Percentiles rank a stretch among this genome's conserved stretches.
These are phyloP conservation scores for Kregervanrija delftensis DNA, from an alignment of 805 yeast genomes.

Conservation along the genomic window DNA sequence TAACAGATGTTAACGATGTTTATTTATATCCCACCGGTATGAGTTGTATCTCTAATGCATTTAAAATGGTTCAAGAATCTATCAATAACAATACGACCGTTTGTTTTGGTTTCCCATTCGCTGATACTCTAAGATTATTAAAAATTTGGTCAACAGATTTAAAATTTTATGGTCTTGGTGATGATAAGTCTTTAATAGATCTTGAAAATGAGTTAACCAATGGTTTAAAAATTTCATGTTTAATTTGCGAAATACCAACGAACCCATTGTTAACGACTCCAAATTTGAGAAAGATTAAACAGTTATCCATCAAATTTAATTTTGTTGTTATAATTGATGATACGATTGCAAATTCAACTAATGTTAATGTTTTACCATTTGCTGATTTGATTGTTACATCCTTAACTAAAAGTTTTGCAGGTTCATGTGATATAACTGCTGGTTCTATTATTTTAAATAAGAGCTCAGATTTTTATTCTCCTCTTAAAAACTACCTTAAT, in stretches of 20 bases:
- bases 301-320: constrained; percentile 58
- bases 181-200: constrained; percentile 56
- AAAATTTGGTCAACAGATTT: constrained; percentile 90
- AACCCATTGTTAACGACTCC: constrained; percentile 90
- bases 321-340: constrained; percentile 89
- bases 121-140: constrained; percentile 81
- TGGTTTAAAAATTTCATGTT: constrained; percentile 66
- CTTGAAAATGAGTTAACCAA: constrained; percentile 53
- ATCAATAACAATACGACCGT: constrained; percentile 59
- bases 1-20: constrained; percentile 53
- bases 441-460: constrained; percentile 83
- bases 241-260: constrained; percentile 91
- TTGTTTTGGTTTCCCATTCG: constrained; percentile 94
- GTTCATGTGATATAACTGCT: constrained; percentile 93
- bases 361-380: constrained; percentile 71
- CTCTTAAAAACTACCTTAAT: constrained; percentile 43
- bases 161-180: constrained; percentile 80
- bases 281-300: constrained; percentile 55
- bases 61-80: constrained; percentile 34
- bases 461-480: constrained; percentile 39
- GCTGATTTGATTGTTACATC: constrained; percentile 87
- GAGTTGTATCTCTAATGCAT: constrained; percentile 85
- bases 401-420: constrained; percentile 85
- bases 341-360: constrained; percentile 86
- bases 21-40: constrained; percentile 89